Conservation (phyloP, 768 basidiomycete genomes). For the Ramaria sp. region DNA sequence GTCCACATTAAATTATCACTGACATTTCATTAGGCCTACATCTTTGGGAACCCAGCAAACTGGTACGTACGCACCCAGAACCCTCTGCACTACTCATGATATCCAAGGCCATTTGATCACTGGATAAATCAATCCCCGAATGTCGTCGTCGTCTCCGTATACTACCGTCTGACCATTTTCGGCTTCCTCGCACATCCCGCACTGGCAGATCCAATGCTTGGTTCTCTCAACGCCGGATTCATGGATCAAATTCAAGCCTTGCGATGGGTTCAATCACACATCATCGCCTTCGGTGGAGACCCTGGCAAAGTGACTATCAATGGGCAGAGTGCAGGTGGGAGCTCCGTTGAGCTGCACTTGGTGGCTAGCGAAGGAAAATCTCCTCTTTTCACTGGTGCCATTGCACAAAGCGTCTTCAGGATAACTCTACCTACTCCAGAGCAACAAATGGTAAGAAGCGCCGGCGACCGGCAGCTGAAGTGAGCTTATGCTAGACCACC, state of each 20-base stretch:
- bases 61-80: constrained; percentile 19
- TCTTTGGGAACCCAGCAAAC: constrained; percentile 49
- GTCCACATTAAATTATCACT: neutral
- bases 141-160: constrained; percentile 53
- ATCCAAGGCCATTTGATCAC: constrained; percentile 41
- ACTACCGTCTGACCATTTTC: constrained; percentile 53
- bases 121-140: constrained; percentile 56
- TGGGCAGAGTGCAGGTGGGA: constrained; percentile 50
- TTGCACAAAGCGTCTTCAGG: constrained; percentile 52
- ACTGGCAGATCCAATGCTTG: constrained; percentile 27
- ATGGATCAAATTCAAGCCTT: constrained; percentile 40
- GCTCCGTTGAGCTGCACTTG: constrained; percentile 49
- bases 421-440: constrained; percentile 40
- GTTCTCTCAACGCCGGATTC: constrained; percentile 43
- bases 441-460: constrained; percentile 37
- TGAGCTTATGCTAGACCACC: neutral
- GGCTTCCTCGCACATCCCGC: constrained; percentile 50
- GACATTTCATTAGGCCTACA: constrained; percentile 30
- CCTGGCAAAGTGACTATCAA: constrained; percentile 35
- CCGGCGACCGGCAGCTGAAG: neutral
- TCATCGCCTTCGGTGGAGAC: constrained; percentile 30
- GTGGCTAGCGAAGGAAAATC: constrained; percentile 29
- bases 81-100: neutral
- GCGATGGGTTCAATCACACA: constrained; percentile 28
- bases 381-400: constrained; percentile 40